Evolutionary conservation across 805 yeast species (phyloP).

Genomic region (Metschnikowia lachancei): DNA sequence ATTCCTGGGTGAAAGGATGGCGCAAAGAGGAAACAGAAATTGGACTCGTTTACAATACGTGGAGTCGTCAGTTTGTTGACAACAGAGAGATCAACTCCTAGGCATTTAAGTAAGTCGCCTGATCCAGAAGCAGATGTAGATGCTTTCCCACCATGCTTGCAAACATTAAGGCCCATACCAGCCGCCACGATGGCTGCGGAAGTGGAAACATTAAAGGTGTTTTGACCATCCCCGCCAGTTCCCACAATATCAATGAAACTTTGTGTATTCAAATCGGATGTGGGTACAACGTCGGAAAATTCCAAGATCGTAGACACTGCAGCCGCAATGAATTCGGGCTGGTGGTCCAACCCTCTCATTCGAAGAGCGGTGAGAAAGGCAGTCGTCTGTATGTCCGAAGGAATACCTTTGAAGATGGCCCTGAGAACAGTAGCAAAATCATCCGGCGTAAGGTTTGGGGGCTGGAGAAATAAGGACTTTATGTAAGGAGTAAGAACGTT

Average conservation of each 20-base stretch:
- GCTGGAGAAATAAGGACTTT: conserved; percentile 57
- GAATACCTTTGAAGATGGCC: conserved; percentile 56
- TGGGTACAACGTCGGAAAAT: conserved; percentile 56
- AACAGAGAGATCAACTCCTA: conserved; percentile 80
- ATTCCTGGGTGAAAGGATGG: conserved; percentile 93
- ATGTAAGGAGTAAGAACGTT: conserved; percentile 55
- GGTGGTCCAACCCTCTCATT: conserved; percentile 71
- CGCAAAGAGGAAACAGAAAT: conserved; percentile 77
- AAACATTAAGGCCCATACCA: conserved; percentile 76
- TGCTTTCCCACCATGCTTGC: conserved; percentile 98
- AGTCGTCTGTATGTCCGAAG: conserved; percentile 68
- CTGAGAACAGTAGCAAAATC: conserved; percentile 66
- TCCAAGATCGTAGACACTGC: conserved; percentile 76
- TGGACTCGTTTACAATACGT: conserved; percentile 46
- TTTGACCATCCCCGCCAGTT: conserved; percentile 98
- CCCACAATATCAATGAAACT: conserved; percentile 90
- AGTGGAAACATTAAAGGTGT: conserved; percentile 94
- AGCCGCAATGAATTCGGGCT: conserved; percentile 77
- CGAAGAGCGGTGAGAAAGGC: conserved; percentile 79
- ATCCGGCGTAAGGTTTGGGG: conserved; percentile 58
- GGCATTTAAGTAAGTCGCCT: conserved; percentile 75
- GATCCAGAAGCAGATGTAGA: conserved; percentile 91
- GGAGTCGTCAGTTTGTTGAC: conserved; percentile 66
- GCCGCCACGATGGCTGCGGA: conserved; percentile 93
- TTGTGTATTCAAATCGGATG: conserved; percentile 39